Percentiles rank a stretch among this genome's conserved stretches.
phyloP scores from a whole-genome alignment of 176 grass and related monocot genomes.

The Rhipidocladum racemiflorum region DNA sequence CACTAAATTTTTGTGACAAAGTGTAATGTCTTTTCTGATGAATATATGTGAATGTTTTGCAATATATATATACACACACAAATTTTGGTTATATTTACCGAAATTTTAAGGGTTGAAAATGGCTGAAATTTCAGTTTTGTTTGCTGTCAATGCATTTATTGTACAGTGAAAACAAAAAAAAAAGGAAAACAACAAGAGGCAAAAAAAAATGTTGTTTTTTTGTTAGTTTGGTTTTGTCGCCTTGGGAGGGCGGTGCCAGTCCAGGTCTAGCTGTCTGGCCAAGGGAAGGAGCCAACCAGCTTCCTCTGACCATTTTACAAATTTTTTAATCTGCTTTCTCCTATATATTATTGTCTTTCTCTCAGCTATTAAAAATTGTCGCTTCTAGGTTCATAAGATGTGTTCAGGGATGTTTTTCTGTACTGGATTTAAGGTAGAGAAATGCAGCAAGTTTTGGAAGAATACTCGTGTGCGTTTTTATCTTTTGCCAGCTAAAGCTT shows the following conservation, averaged over 20 bases:
- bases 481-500: neutral
- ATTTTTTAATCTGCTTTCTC: conserved; percentile 10
- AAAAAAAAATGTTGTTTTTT: neutral
- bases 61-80: too few species aligned
- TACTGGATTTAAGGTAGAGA: conserved; percentile 12
- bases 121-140: too few species aligned
- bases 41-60: too few species aligned
- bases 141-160: neutral
- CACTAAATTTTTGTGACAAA: too few species aligned
- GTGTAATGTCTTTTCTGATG: too few species aligned
- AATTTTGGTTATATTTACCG: too few species aligned
- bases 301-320: conserved; percentile 30
- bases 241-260: conserved; percentile 40
- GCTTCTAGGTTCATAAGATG: neutral
- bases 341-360: neutral
- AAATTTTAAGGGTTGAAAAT: too few species aligned
- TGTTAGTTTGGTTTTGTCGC: neutral
- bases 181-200: neutral
- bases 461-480: neutral
- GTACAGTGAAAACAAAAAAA: neutral
- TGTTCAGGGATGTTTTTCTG: neutral
- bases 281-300: conserved; percentile 39
- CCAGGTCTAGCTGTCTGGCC: conserved; percentile 44
- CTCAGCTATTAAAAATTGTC: neutral
- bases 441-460: neutral